Base-by-base conservation (phyloP, 2,329 filamentous ascomycete species). In the Diaporthe ilicicola region DNA sequence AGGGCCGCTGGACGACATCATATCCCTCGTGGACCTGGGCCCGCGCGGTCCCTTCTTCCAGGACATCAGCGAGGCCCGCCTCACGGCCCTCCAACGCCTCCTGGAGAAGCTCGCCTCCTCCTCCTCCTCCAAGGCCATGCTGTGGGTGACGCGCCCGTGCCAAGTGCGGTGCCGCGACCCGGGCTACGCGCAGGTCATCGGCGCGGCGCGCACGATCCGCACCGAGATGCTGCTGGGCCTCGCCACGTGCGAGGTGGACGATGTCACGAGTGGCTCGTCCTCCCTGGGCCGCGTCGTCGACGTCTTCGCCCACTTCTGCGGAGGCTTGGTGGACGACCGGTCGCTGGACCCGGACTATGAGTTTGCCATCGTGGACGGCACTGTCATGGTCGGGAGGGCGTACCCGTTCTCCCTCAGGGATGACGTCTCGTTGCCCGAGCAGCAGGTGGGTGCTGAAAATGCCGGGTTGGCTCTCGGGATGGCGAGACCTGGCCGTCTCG, bases 81-180 rank as follows among this genome's bases (percentile, higher is more conserved):
- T 68, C 4, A 15, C 19, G 1, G 29, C n/a, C 13, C 59, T 68
- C 42, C 65, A 56, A 12, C 22, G 53, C 39, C 51, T 56, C 19
- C 12, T 34, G 32, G 32, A 34, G 32, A 34, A 34, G 9, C 32
- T 34, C 32, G 32, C 32, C 32, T 34, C 32, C 32, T 34, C 32
- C 9, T 34, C 32, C n/a, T 55, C 32, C 37, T 19, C 1, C 34
- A 39, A 29, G 44, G 19, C 72, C 5, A 53, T 80, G 27, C 71
- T 81, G 7, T 82, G 80, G 80, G 56, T 81, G 9, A 81, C 79
- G 1, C 74, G 75, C 1, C 73, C 75, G 1, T 72, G 72, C 6
- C 78, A 81, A 34, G 69, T 77, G 1, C 34, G 67, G 0, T 80
- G 78, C 55, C 13, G 29, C 5, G 74, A 79, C 34, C 79, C 80